Base-by-base conservation (phyloP, 176 grass and related monocot genomes). In the Luzula sylvatica region DNA sequence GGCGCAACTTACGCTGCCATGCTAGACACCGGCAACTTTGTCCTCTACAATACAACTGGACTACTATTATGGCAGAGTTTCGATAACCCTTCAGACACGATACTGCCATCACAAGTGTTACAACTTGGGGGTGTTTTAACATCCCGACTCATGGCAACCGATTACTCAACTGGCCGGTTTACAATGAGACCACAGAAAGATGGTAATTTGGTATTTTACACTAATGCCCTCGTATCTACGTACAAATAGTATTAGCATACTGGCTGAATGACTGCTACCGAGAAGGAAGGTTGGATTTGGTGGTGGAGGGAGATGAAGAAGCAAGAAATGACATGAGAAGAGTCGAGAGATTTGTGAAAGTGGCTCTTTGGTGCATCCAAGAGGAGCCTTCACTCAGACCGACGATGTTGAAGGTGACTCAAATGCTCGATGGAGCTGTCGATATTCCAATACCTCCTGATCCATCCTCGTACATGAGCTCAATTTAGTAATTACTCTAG, bases 1-100 rank as follows among this genome's bases (percentile, higher is more conserved):
- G 26, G 40, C 6, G 70, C 18, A 42, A 17, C 70, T 9, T 62
- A 79, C 1, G 70, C 65, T 7, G 38, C 42, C 60, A 75, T 86
- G 81, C 65, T 75, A 14, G 41, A 84, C 20, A 56, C 58, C 3
- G 75, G 75, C n/a, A 78, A 78, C 42, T 78, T 84, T 17, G 53
- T 74, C 11, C 45, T 84, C 2, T 58, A 32, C 43, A 26, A n/a
- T 17, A 13, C 75, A 9, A 24, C 41, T 11, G 52, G 57, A 38
- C 57, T 50, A 9, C 13, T 14, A 8, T 15, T 7, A 1, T 83
- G 80, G 80, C 22, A 25, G n/a, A 84, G 23, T 42, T 84, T 84
- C 23, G 15, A 50, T 1, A 0, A 13, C 38, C 75, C 81, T 11
- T 2, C 65, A 13, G 81, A 84, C 48, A 84, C 81, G 21, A 66